phyloP scores from a whole-genome alignment of 202 grass and related monocot species.

The Saccharum hybrid region DNA sequence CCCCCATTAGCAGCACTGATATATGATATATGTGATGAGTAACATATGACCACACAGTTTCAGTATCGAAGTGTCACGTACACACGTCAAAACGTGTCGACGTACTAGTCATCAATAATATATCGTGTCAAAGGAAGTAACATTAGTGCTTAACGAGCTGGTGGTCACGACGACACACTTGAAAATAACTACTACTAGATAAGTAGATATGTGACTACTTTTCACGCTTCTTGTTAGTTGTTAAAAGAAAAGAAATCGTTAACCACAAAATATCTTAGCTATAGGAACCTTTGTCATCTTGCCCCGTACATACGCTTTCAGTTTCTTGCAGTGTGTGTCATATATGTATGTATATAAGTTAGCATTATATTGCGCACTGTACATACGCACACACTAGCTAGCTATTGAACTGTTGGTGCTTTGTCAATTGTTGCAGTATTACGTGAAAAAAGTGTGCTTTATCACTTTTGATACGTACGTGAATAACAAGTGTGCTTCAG shows the following conservation, averaged over 20 bases:
- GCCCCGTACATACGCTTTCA: not conserved
- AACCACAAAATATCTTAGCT: not conserved
- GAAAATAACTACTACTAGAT: not conserved
- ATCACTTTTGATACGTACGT: not conserved
- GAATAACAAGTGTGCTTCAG: no score
- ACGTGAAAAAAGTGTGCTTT: not conserved
- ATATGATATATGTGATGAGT: no score
- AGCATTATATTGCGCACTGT: not conserved
- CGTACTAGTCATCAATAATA: not conserved
- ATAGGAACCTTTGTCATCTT: not conserved
- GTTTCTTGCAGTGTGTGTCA: not conserved
- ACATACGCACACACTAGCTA: not conserved
- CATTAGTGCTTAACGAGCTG: conserved; percentile 36
- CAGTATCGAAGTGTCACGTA: conserved; percentile 1
- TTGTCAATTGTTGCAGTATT: not conserved
- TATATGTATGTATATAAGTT: not conserved
- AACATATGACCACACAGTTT: not conserved
- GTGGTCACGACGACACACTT: not conserved
- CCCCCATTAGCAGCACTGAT: conserved; percentile 81
- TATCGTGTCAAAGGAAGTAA: not conserved
- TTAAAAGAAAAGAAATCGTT: not conserved
- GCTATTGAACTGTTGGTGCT: not conserved
- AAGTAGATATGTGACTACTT: not conserved
- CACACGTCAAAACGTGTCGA: not conserved
- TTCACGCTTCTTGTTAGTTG: not conserved